Conservation (phyloP, 352 stramenopile species). For the Aphanomyces cochlioides region DNA sequence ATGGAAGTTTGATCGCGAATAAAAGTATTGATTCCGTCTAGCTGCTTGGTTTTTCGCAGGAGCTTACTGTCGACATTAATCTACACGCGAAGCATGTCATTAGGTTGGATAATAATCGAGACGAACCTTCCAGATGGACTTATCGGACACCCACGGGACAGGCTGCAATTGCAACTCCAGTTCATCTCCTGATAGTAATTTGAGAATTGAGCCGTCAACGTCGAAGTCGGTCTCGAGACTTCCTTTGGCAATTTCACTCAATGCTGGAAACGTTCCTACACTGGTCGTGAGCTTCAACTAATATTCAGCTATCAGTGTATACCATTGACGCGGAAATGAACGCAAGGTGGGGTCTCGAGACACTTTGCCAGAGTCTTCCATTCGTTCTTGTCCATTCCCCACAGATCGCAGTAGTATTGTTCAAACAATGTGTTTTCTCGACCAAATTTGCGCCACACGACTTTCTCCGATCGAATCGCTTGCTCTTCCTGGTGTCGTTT, state of each 20-base stretch:
- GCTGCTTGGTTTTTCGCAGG: slow-evolving; percentile 81
- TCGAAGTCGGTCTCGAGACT: slow-evolving; percentile 69
- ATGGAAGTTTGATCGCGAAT: slow-evolving; percentile 85
- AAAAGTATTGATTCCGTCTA: slow-evolving; percentile 90
- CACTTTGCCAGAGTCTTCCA: slow-evolving; percentile 78
- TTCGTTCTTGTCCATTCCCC: slow-evolving; percentile 60
- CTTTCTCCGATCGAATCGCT: slow-evolving; percentile 54
- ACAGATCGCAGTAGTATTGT: slow-evolving; percentile 74
- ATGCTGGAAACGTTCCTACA: slow-evolving; percentile 38
- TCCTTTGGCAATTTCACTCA: slow-evolving; percentile 74
- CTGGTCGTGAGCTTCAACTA: neutral
- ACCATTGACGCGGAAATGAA: slow-evolving; percentile 86
- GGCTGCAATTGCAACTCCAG: slow-evolving; percentile 49
- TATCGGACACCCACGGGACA: slow-evolving; percentile 69
- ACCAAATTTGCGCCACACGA: slow-evolving; percentile 86
- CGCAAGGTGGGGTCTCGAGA: slow-evolving; percentile 69
- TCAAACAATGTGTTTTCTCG: slow-evolving; percentile 79
- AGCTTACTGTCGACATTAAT: slow-evolving; percentile 66
- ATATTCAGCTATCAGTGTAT: slow-evolving; percentile 26
- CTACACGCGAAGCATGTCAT: slow-evolving; percentile 10
- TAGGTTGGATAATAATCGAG: neutral
- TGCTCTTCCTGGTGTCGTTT: slow-evolving; percentile 37
- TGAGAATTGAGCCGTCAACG: slow-evolving; percentile 51
- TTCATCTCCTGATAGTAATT: slow-evolving; percentile 54
- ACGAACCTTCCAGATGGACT: slow-evolving; percentile 62